Evolutionary conservation across 108 stramenopile genomes (phyloP), one percentile per base, ranked within the genome.

Genomic region (Thalassiosira profunda): DNA sequence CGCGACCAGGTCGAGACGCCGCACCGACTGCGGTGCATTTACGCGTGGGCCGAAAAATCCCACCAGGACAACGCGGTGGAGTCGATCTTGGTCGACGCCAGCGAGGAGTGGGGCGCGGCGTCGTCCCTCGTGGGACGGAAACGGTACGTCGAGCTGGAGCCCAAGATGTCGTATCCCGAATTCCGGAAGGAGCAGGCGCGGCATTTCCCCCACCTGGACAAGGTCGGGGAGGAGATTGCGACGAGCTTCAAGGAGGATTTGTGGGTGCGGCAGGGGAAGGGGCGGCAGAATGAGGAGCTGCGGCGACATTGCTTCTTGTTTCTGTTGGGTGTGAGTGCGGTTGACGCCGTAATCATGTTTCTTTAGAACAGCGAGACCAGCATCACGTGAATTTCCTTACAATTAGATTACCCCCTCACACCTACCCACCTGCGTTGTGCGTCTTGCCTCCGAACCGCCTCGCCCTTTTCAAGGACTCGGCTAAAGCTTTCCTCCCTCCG

Each of bases 41-140:
- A 96, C 63, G 91, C 92, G 2, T 96, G 95, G 95, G 89, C 92
- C 10, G 86, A 92, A 17, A 96, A 96, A 63, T 64, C 76, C 29
- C 90, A 96, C 66, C 95, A 96, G 64, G 65, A 87, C 55, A 90
- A 89, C 62, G 84, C 82, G 44, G 46, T 92, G 11, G 86, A 92
- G 31, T 84, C 85, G 10, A 85, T 96, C 24, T 63, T 87, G 45
- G 86, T 96, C 20, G 91, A 92, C 51, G 70, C 79, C 20, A 57
- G 68, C 37, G 78, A 70, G 44, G 89, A 74, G 54, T 81, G 77
- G 81, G 80, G 49, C 0, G 68, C 79, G 21, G 79, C 79, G 20
- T 78, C 67, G 2, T 60, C 67, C 2, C 62, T 81, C 10, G 47
- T 74, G 74, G 82, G 91, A 43, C 77, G 85, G 4, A 93, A 93